Percentiles rank a stretch among this genome's conserved stretches.
These are phyloP conservation scores for Termitomyces titanicus DNA, from an alignment of 768 basidiomycete species.

Conservation along the genomic window DNA sequence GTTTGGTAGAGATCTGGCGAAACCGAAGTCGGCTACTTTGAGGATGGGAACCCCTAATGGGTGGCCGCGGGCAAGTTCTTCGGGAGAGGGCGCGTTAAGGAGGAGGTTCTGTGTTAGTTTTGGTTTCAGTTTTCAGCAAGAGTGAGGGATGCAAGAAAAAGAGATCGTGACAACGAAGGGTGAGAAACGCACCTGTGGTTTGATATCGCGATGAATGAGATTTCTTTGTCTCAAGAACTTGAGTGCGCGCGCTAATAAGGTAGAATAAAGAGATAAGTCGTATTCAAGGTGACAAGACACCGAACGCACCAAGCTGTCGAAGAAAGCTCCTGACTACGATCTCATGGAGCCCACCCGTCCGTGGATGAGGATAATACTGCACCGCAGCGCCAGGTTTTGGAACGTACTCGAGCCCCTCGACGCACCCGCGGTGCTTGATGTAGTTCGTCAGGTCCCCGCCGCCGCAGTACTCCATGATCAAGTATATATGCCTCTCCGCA, in stretches of 20 bases:
- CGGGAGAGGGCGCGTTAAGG: slow-evolving; percentile 74
- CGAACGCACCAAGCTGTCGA: background rate
- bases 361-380: slow-evolving; percentile 89
- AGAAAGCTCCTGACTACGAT: slow-evolving; percentile 72
- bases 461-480: slow-evolving; percentile 97
- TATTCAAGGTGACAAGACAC: background rate
- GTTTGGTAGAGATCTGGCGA: slow-evolving; percentile 88
- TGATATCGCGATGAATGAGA: slow-evolving; percentile 95
- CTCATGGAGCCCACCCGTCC: slow-evolving; percentile 87
- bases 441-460: slow-evolving; percentile 96
- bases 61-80: slow-evolving; percentile 83
- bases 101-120: slow-evolving; percentile 68
- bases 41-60: slow-evolving; percentile 91
- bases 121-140: too few relatives aligned
- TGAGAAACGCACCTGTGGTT: slow-evolving; percentile 73
- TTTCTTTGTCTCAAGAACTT: slow-evolving; percentile 88
- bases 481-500: slow-evolving; percentile 78
- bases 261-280: background rate
- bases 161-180: too few relatives aligned
- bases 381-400: slow-evolving; percentile 66
- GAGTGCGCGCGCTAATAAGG: slow-evolving; percentile 72
- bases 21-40: slow-evolving; percentile 98
- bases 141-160: too few relatives aligned
- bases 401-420: slow-evolving; percentile 82
- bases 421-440: slow-evolving; percentile 94